Percentiles rank a stretch among this genome's conserved stretches.
phyloP scores from a whole-genome alignment of 495 filamentous ascomycete species.

The Amphirosellinia nigrospora region DNA sequence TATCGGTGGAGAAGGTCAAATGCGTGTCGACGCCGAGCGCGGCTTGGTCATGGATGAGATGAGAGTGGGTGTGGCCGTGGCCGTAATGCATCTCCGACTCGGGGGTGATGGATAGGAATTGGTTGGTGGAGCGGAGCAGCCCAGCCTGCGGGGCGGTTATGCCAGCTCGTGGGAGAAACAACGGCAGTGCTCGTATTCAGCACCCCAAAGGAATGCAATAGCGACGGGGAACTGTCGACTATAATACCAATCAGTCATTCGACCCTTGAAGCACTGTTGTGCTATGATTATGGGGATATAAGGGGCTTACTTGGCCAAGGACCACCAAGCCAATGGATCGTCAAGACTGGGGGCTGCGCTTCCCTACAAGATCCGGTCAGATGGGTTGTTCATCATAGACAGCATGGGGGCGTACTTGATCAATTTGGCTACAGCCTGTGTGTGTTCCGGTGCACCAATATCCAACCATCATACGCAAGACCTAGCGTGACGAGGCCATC shows the following conservation, averaged over 20 bases:
- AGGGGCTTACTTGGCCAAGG: constrained; percentile 42
- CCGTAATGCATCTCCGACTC: constrained; percentile 56
- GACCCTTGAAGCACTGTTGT: neutral
- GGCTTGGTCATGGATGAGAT: constrained; percentile 50
- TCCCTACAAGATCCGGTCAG: constrained; percentile 10
- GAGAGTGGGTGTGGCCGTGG: constrained; percentile 42
- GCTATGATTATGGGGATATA: neutral
- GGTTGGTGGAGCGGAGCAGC: constrained; percentile 45
- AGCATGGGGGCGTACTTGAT: constrained; percentile 26
- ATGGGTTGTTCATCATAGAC: neutral
- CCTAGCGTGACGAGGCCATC: constrained; percentile 36
- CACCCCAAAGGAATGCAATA: constrained; percentile 38
- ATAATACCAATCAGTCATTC: neutral
- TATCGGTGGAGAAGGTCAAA: constrained; percentile 51
- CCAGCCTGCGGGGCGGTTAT: constrained; percentile 31
- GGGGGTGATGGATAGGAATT: constrained; percentile 52
- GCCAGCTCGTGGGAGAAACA: constrained; percentile 49
- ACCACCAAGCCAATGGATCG: constrained; percentile 42
- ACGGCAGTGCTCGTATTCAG: constrained; percentile 46
- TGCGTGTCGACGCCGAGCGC: constrained; percentile 55
- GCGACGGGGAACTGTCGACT: constrained; percentile 43
- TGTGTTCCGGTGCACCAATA: constrained; percentile 31
- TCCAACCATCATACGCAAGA: constrained; percentile 48
- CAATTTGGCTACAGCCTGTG: constrained; percentile 35
- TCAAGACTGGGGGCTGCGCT: constrained; percentile 41